phyloP scores from a whole-genome alignment of 2,329 filamentous ascomycete genomes.

The Cladosporium austrohemisphaericum region DNA sequence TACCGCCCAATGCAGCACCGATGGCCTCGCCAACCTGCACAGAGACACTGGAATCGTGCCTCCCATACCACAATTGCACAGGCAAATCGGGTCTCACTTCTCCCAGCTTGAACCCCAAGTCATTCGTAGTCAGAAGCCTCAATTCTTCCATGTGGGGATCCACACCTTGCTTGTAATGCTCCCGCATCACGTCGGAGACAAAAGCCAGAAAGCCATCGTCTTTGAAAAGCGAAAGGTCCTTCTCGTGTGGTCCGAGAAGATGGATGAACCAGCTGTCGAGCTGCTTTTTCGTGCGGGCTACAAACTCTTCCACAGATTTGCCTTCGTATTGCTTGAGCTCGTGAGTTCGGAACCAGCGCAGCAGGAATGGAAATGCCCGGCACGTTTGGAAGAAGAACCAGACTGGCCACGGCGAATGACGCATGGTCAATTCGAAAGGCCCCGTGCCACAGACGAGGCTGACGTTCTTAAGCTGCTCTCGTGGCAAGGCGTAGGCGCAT shows the following conservation, averaged over 20 bases:
- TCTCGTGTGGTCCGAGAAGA: conserved; percentile 1
- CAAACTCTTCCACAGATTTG: neutral
- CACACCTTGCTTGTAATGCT: conserved; percentile 2
- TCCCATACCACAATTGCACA: conserved; percentile 6
- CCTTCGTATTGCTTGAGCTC: neutral
- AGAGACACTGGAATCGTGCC: neutral
- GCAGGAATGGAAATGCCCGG: neutral
- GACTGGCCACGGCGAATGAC: neutral
- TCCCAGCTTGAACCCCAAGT: conserved; percentile 1
- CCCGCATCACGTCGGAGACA: neutral
- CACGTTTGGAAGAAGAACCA: neutral
- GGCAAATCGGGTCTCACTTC: neutral
- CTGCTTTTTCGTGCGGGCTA: neutral
- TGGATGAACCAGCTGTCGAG: neutral
- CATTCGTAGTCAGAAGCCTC: conserved; percentile 1
- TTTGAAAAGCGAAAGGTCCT: neutral
- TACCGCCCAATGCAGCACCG: neutral
- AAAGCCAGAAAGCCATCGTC: neutral
- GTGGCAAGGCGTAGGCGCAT: conserved; percentile 40
- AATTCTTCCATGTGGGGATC: neutral
- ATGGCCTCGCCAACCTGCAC: neutral
- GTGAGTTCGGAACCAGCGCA: neutral
- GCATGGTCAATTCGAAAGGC: neutral
- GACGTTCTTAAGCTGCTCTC: neutral
- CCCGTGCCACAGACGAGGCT: neutral